Conservation (phyloP, 768 basidiomycete genomes). For the Mycena leptocephala region DNA sequence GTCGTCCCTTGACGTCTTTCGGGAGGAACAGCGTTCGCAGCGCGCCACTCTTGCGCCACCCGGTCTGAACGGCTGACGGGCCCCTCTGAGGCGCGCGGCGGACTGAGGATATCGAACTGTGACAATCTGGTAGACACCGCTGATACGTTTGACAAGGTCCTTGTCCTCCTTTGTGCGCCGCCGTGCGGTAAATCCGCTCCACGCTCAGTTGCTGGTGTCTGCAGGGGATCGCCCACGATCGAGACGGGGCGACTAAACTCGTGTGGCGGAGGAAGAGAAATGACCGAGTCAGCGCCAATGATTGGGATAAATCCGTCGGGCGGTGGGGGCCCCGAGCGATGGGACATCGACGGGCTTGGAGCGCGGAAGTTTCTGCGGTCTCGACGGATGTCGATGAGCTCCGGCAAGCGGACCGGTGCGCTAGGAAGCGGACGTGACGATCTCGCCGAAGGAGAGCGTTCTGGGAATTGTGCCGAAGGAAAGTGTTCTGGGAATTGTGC, state of each 20-base stretch:
- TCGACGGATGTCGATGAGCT: slow-evolving; percentile 24
- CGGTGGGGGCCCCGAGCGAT: slow-evolving; percentile 50
- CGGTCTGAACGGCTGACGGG: slow-evolving; percentile 42
- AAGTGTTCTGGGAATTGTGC: not conserved
- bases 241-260: slow-evolving; percentile 53
- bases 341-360: slow-evolving; percentile 32
- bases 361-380: not conserved
- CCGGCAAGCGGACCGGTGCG: slow-evolving; percentile 5
- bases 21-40: slow-evolving; percentile 45
- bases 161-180: not conserved
- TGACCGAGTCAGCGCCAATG: slow-evolving; percentile 53
- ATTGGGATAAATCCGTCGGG: slow-evolving; percentile 69
- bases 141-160: slow-evolving; percentile 47
- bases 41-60: slow-evolving; percentile 53
- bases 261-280: slow-evolving; percentile 68
- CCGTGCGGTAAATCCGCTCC: not conserved
- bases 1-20: slow-evolving; percentile 27
- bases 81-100: slow-evolving; percentile 41
- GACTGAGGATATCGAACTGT: slow-evolving; percentile 55
- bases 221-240: slow-evolving; percentile 21
- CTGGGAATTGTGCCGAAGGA: not conserved
- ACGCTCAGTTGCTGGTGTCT: slow-evolving; percentile 9
- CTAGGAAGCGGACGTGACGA: slow-evolving; percentile 26
- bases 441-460: not conserved
- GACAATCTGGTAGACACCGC: slow-evolving; percentile 54